Percentiles rank a stretch among this genome's conserved stretches.
Evolutionary conservation across 1,284 basidiomycete species (phyloP).

Genomic region (Lentinus polychrous): DNA sequence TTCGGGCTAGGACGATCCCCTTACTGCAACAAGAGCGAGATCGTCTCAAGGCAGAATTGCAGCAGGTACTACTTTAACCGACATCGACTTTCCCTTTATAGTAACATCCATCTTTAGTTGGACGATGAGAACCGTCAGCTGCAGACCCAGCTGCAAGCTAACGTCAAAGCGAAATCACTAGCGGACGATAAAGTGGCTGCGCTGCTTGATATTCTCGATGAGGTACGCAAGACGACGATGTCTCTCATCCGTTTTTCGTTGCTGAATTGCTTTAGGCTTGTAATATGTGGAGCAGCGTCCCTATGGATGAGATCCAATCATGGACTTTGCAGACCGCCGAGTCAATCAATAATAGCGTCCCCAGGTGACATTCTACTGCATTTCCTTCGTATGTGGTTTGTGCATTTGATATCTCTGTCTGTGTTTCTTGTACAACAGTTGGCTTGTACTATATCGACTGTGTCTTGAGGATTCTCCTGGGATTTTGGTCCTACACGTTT

Average conservation of each 20-base stretch:
- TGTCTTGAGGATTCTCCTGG: no score
- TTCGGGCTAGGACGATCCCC: constrained; percentile 54
- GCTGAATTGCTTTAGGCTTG: constrained; percentile 34
- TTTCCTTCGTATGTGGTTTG: background rate
- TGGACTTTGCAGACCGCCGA: constrained; percentile 59
- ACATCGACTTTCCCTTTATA: background rate
- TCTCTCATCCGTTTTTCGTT: background rate
- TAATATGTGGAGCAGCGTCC: constrained; percentile 46
- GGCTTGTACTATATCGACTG: no score
- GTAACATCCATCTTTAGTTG: constrained; percentile 30
- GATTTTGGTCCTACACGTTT: no score
- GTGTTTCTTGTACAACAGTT: background rate
- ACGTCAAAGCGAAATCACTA: constrained; percentile 36
- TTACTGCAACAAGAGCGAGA: constrained; percentile 48
- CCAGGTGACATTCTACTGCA: constrained; percentile 4
- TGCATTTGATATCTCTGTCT: background rate
- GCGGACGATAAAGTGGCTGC: constrained; percentile 39
- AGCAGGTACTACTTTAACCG: constrained; percentile 31
- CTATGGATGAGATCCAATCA: constrained; percentile 52
- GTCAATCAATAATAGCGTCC: constrained; percentile 16
- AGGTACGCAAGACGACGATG: constrained; percentile 41
- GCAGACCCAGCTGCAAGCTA: constrained; percentile 42
- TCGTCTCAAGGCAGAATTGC: constrained; percentile 41
- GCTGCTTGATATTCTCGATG: constrained; percentile 48
- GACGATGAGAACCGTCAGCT: constrained; percentile 46